Conservation (phyloP, 176 grass and related monocot species). For the Saccharum spontaneum region DNA sequence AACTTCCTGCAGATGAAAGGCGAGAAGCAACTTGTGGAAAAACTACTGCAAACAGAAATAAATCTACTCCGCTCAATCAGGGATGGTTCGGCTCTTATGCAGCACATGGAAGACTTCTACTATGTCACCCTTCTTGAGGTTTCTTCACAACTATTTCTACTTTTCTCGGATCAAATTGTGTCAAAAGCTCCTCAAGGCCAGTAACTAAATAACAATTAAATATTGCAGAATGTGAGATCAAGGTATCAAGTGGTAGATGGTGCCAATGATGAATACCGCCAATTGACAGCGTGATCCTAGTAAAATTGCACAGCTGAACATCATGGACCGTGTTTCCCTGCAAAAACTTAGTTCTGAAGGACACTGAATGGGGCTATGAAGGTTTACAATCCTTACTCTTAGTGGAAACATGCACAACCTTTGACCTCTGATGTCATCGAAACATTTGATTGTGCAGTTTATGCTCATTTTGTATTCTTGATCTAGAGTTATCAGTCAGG, state of each 20-base stretch:
- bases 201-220: constrained; percentile 15
- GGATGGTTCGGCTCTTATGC: constrained; percentile 97
- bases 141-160: constrained; percentile 23
- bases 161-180: constrained; percentile 10
- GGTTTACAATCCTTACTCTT: neutral
- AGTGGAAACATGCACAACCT: constrained; percentile 1
- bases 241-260: constrained; percentile 40
- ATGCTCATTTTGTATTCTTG: neutral
- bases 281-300: constrained; percentile 14
- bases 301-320: constrained; percentile 11
- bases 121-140: constrained; percentile 98
- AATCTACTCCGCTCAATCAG: constrained; percentile 87
- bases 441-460: constrained; percentile 14
- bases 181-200: constrained; percentile 23
- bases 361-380: neutral
- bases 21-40: constrained; percentile 87
- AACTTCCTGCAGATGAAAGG: constrained; percentile 82
- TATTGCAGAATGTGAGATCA: constrained; percentile 76
- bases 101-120: constrained; percentile 99
- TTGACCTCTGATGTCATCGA: neutral
- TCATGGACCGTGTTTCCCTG: neutral
- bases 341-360: neutral
- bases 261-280: constrained; percentile 38
- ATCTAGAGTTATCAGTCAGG: neutral
- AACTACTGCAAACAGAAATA: constrained; percentile 91